Evolutionary conservation across 75 land plant genomes (phyloP), one percentile per base, ranked within the genome.

Genomic region (Selaginella moellendorffii): DNA sequence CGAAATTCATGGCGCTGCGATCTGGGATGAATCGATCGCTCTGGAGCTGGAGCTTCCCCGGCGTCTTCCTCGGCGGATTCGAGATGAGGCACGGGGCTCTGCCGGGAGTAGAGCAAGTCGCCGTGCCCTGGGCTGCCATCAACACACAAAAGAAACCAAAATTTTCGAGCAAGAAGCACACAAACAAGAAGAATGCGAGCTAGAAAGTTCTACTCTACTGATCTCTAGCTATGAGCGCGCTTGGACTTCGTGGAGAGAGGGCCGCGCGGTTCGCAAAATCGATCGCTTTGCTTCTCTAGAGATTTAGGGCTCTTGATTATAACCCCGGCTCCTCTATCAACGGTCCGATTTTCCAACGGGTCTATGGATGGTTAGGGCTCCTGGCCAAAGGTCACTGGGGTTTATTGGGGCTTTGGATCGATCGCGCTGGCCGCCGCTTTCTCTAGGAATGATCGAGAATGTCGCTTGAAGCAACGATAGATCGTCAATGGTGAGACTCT

Each of bases 21-120:
- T 81, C 76, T 1, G 84, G 81, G 19, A 87, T 87, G 73, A 83
- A 87, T 27, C 91, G 67, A 29, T 84, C 88, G 58, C 82, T 62
- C 88, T 85, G 78, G 46, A 36, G 46, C 88, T 85, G 78, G 46
- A 36, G 46, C 46, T 14, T 36, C 5, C 46, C 46, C 14, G 46
- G 46, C 46, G 46, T 36, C 46, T 36, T 36, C 46, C 14, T 36
- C 46, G 46, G 46, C 46, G 46, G 46, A 36, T 36, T 36, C 46
- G 46, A 36, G 46, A 5, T 14, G 46, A 36, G 46, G 46, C 46
- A 36, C 5, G 46, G 46, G 14, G 46, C 14, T 36, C 46, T 36
- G 5, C 10, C 46, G 46, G 46, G 46, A 5, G 46, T 36, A 5
- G 46, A 14, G 14, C 46, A 36, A 36, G 46, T 5, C 46, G 10